Base-by-base conservation (phyloP, 2,329 filamentous ascomycete species). In the Phyllachora maydis region DNA sequence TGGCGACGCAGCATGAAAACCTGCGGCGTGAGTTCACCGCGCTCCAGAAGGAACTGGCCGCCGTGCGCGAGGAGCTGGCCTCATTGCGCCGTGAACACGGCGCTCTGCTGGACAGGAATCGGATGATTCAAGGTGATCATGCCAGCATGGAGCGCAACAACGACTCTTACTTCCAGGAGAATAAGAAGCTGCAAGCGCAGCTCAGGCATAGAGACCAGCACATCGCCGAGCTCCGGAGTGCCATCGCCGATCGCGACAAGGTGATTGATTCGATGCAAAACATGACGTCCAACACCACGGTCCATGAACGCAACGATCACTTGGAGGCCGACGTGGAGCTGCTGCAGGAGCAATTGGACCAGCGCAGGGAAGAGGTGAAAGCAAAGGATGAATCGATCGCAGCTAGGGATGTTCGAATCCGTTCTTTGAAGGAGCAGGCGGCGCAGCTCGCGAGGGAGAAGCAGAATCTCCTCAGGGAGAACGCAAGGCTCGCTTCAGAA, bases 111-210 rank as follows among this genome's bases (percentile, higher is more conserved):
- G 43, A 50, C 29, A 54, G 62, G 30, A 59, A 53, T 34, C 38
- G 38, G 3, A 38, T 50, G 6, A 42, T 62, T n/a, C 46, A 47
- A 18, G 45, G 60, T 30, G 59, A 65, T 32, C 59, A 63, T 28
- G 42, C 52, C 16, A 56, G 53, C 31, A 49, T 64, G 12, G 58
- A 59, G 24, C 56, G 54, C 18, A 55, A 61, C 35, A 64, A 64
- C 28, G 57, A 64, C 23, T 56, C 53, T 29, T 62, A 61, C 33
- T 63, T 57, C 32, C 52, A 45, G 26, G 57, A 63, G 35, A 62
- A 59, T 43, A 59, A 59, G 40, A 42, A 48, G 18, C 43, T 59
- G 9, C 30, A 38, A 22, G 30, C 32, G 3, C 36, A 38, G 17
- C 25, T 37, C 6, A 29, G 31, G 17, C 34, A 34, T 10, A 31